Base-by-base conservation (phyloP, 805 yeast species). In the Clavispora asparagi region DNA sequence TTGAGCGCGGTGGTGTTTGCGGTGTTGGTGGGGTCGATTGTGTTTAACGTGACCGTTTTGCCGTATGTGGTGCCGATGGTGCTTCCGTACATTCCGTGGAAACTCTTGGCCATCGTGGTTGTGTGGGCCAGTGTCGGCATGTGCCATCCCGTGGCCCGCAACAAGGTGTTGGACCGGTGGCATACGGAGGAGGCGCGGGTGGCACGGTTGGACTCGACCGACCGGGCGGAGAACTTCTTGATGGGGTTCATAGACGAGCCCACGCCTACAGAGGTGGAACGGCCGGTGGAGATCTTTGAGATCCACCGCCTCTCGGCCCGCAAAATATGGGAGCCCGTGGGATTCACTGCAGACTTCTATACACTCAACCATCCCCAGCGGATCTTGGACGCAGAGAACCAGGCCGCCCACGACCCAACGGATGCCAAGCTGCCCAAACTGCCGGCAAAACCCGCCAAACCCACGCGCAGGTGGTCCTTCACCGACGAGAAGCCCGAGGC, bases 151-250 rank as follows among this genome's bases (percentile, higher is more conserved):
- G 50, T 55, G 7, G 65, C 76, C 41, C 67, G 84, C 46, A 76
- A 73, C 6, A 52, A 49, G 11, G 50, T 84, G 3, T 66, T 83
- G 39, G 70, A 74, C 23, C 62, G 63, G 45, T 45, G 81, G 2
- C 74, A 79, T 52, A 79, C 83, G 6, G 92, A 85, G 60, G 87
- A 83, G 4, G 82, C 87, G 1, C 64, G 91, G 41, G 59, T 82
- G 39, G 67, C 68, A 42, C 53, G 78, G 1, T 59, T 82, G 43
- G 71, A 78, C 6, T 52, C 71, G 31, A 70, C 82, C 0, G 78
- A 82, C 55, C 65, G 62, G 29, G 48, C 77, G 16, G 91, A 85
- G 55, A 56, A 58, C 19, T 57, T 61, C 19, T 47, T 69, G 16
- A 44, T 60, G 49, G 48, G 41, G 26, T 46, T 46, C 32, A 41